phyloP scores from a whole-genome alignment of 2,329 filamentous ascomycete genomes.

The Penicillium frequentans region DNA sequence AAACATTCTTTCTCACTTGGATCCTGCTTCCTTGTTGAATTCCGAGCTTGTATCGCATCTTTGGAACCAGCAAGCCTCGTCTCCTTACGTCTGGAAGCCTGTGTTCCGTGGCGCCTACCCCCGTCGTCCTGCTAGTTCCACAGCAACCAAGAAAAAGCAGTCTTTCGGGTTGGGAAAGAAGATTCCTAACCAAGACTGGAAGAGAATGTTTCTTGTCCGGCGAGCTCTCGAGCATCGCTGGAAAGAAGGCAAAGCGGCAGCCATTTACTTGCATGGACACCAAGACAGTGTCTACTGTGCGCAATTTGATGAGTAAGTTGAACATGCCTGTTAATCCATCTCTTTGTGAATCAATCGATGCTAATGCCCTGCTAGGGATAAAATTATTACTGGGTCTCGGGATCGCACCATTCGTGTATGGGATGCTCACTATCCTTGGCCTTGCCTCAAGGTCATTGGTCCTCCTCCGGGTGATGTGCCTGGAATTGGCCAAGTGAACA shows the following conservation, averaged over 20 bases:
- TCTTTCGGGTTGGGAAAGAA: slow-evolving; percentile 55
- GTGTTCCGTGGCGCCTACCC: slow-evolving; percentile 60
- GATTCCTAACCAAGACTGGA: slow-evolving; percentile 73
- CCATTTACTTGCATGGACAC: slow-evolving; percentile 90
- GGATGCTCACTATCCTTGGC: slow-evolving; percentile 81
- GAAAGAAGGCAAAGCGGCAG: slow-evolving; percentile 73
- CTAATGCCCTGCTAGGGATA: slow-evolving; percentile 61
- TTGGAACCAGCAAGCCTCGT: slow-evolving; percentile 58
- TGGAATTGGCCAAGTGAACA: slow-evolving; percentile 46
- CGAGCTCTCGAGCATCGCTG: slow-evolving; percentile 75
- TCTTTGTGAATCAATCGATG: not conserved
- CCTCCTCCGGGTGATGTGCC: slow-evolving; percentile 59
- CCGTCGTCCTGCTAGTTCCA: slow-evolving; percentile 38
- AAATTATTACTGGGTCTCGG: slow-evolving; percentile 94
- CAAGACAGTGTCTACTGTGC: slow-evolving; percentile 96
- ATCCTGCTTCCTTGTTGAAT: slow-evolving; percentile 55
- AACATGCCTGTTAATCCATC: not conserved
- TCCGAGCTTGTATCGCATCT: slow-evolving; percentile 57
- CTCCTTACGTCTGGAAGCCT: slow-evolving; percentile 61
- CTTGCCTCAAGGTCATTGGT: slow-evolving; percentile 84
- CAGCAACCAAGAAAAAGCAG: slow-evolving; percentile 48
- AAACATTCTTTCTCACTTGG: slow-evolving; percentile 60
- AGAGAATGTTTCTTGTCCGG: slow-evolving; percentile 76
- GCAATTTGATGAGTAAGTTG: slow-evolving; percentile 87
- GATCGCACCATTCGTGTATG: slow-evolving; percentile 95